These are phyloP conservation scores for Glycyrrhiza uralensis DNA, from an alignment of 306 rosid genomes.

Conservation along the genomic window DNA sequence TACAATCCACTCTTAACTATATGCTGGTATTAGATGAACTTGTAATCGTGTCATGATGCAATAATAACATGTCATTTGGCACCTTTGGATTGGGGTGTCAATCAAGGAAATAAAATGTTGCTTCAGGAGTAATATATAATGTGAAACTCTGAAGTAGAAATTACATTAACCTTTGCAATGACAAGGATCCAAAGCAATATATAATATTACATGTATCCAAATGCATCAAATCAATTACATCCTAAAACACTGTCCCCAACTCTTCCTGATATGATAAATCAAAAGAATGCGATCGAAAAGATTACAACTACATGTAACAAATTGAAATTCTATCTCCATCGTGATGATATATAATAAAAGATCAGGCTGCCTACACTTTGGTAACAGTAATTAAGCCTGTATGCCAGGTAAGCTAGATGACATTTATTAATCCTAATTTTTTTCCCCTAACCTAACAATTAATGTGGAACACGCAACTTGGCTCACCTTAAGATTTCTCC, in stretches of 20 bases:
- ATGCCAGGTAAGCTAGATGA: conserved; percentile 40
- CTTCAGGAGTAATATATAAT: not conserved
- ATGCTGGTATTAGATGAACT: too few relatives aligned
- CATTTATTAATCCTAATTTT: conserved; percentile 37
- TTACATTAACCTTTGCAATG: conserved; percentile 10
- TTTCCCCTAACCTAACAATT: conserved; percentile 41
- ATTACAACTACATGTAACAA: conserved; percentile 26
- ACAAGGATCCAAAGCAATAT: conserved; percentile 27
- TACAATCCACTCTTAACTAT: too few relatives aligned
- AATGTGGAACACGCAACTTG: conserved; percentile 28
- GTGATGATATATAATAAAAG: conserved; percentile 28
- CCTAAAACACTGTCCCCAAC: conserved; percentile 27
- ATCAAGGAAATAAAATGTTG: conserved; percentile 4
- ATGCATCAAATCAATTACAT: conserved; percentile 36
- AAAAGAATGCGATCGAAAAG: conserved; percentile 39
- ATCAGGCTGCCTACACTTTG: conserved; percentile 43
- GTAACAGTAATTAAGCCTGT: conserved; percentile 37
- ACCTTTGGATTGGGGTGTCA: not conserved
- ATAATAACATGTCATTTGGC: not conserved
- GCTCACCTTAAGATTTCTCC: conserved; percentile 66
- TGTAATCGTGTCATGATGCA: not conserved
- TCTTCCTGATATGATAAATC: conserved; percentile 15
- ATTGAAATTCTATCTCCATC: conserved; percentile 30
- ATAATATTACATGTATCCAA: conserved; percentile 24
- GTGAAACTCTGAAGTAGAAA: not conserved